Base-by-base conservation (phyloP, 1,284 basidiomycete genomes). In the Ustilago trichophora region DNA sequence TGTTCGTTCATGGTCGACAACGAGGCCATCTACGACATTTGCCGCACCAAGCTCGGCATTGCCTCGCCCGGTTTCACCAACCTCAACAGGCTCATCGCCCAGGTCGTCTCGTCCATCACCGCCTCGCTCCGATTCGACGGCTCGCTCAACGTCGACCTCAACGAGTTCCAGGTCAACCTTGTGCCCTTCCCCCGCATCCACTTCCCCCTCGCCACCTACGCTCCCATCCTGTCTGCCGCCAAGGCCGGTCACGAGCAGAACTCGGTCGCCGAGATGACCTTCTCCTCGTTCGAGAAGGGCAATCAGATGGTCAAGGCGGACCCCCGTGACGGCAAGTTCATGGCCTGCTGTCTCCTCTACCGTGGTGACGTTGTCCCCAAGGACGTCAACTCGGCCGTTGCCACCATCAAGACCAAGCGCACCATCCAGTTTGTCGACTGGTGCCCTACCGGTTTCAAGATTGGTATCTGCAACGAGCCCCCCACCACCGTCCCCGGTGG, bases 121-220 rank as follows among this genome's bases (percentile, higher is more conserved):
- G 94, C 94, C 34, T 98, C 95, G 40, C 87, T 98, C 57, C 91
- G 95, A 67, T 98, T 98, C 84, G 94, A 96, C 80, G 95, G 95
- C 40, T 96, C 93, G 66, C 87, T 98, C 81, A 98, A 98, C 83
- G 95, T 98, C 78, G 95, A 98, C 84, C 83, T 98, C 75, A 93
- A 92, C 84, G 94, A 98, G 85, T 98, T 98, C 88, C 95, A 98
- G 86, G 97, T 93, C 69, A 97, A 97, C 85, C 85, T 97, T 83
- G 94, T 97, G 54, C 94, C 82, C 51, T 83, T 83, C 82, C 83
- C 83, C 15, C 91, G 95, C 83, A 98, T 98, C 73, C 95, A 98
- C 84, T 98, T 97, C 90, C 94, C 95, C 47, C 87, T 98, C 65
- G 93, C 94, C 54, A 94, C 92, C 58, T 97, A 92, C 82, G 92